These are phyloP conservation scores for Bjerkandera adusta DNA, from an alignment of 1,284 basidiomycete species.

Conservation along the genomic window DNA sequence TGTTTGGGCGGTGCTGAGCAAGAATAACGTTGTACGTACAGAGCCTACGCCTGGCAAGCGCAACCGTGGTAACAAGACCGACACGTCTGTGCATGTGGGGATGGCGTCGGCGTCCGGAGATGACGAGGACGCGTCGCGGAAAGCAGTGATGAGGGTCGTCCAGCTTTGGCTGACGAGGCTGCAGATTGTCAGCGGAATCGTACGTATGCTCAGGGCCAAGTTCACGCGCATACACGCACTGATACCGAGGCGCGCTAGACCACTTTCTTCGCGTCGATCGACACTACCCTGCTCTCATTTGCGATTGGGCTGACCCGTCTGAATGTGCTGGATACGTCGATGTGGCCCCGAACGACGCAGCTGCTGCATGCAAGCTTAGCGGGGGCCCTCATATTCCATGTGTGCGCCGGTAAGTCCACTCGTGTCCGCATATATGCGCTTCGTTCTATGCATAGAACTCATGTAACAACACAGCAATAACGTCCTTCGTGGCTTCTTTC, in stretches of 20 bases:
- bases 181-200: slow-evolving; percentile 58
- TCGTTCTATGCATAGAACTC: neutral
- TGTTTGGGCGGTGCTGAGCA: too few species aligned
- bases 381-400: slow-evolving; percentile 51
- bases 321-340: neutral
- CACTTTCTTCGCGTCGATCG: slow-evolving; percentile 60
- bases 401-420: slow-evolving; percentile 43
- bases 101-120: slow-evolving; percentile 3
- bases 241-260: too few species aligned
- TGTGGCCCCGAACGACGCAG: slow-evolving; percentile 24
- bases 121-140: slow-evolving; percentile 42
- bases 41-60: too few species aligned
- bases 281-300: slow-evolving; percentile 49
- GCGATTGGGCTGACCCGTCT: slow-evolving; percentile 24
- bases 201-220: slow-evolving; percentile 29
- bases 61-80: too few species aligned
- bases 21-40: too few species aligned
- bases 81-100: too few species aligned
- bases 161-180: slow-evolving; percentile 61
- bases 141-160: slow-evolving; percentile 47
- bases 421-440: neutral
- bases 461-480: slow-evolving; percentile 37
- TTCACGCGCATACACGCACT: neutral
- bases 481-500: slow-evolving; percentile 58
- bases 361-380: slow-evolving; percentile 46